Evolutionary conservation across 371 early-diverging fungal species (phyloP), one percentile per base, ranked within the genome.

Genomic region (Mortierella sp.): DNA sequence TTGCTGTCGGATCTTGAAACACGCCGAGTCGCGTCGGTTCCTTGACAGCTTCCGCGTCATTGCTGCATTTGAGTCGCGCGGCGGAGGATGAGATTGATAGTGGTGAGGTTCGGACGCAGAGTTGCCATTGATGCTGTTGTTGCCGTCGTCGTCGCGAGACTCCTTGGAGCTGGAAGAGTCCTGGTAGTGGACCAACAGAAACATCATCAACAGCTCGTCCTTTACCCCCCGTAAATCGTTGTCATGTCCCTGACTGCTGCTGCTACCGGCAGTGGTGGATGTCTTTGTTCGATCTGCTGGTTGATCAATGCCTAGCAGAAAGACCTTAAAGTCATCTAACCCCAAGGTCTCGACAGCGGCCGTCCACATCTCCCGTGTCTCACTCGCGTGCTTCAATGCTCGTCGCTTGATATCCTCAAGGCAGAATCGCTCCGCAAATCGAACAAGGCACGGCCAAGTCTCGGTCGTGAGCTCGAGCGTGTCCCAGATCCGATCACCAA

Each of bases 201-300:
- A 73, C 48, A 73, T 48, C 61, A 67, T 66, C 61, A 73, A 34
- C 14, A 73, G 37, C 22, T 73, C 74, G 13, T 73, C 67, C 68
- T 73, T 73, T 43, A 73, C 13, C 5, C 39, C 22, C 14, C 64
- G 37, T 10, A 44, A 14, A 40, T 52, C 68, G 2, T 11, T 40
- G 13, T 19, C n/a, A 6, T 34, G 48, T 24, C 34, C 22, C 58
- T 34, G 58, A 34, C 14, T 0, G 8, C 34, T n/a, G n/a, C n/a
- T n/a, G n/a, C n/a, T n/a, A n/a, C n/a, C n/a, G n/a, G n/a, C 19
- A 4, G 47, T 11, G 19, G 22, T 5, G 6, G 19, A 16, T 31
- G 13, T 37, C 41, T 43, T 31, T 14, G 7, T 31, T 22, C 37
- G 24, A 29, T 19, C 29, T 1, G 22, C 40, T 24, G 53, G 43